Conservation (phyloP, 148 eudicot species). For the Pouteria glomerata region DNA sequence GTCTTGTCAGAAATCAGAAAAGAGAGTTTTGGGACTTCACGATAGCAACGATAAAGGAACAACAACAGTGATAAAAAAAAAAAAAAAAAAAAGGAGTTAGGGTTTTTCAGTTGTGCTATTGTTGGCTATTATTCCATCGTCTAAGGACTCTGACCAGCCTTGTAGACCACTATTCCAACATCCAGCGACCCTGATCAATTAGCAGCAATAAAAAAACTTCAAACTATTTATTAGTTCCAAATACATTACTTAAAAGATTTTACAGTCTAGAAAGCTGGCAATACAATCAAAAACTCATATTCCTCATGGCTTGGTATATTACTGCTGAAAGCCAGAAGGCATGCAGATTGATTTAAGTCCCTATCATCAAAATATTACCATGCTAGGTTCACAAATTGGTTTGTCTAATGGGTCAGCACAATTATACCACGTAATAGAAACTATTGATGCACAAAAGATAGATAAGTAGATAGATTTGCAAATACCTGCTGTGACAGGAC, state of each 20-base stretch:
- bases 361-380: background rate
- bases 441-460: background rate
- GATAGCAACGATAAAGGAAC: too few relatives aligned
- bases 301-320: background rate
- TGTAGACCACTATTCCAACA: too few relatives aligned
- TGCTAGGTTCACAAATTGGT: background rate
- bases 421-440: background rate
- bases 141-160: too few relatives aligned
- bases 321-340: background rate
- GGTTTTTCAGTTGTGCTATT: too few relatives aligned
- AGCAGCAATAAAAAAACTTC: background rate
- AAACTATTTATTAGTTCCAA: background rate
- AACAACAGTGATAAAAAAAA: too few relatives aligned
- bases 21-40: too few relatives aligned
- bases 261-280: background rate
- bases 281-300: background rate
- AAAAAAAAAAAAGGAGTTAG: too few relatives aligned
- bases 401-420: background rate
- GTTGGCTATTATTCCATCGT: too few relatives aligned
- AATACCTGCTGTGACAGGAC: slow-evolving; percentile 54
- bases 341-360: background rate
- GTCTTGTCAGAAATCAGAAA: too few relatives aligned
- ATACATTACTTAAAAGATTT: background rate
- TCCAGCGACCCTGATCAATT: too few relatives aligned
- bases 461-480: background rate